Evolutionary conservation across 2,329 filamentous ascomycete genomes (phyloP), one percentile per base, ranked within the genome.

Genomic region (Xylariaceae sp.): DNA sequence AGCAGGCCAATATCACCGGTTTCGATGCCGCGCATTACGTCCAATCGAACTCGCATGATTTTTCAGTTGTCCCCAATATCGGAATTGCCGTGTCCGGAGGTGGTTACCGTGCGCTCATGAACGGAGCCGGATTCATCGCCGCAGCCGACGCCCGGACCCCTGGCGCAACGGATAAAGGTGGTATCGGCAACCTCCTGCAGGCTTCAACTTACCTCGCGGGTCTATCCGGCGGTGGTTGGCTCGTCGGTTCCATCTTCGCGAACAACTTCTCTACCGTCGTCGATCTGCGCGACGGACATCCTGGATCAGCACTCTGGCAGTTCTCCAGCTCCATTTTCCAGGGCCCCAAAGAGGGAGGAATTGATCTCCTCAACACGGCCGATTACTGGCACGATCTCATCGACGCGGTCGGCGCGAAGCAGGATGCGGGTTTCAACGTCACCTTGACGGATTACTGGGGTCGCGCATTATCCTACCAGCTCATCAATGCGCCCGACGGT

Each of bases 391-490:
- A 73, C 2, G 77, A 85, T 30, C 73, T 93, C 13, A 69, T 76
- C 4, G 73, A 82, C 9, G 77, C 82, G 11, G 87, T 92, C 0
- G 65, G 77, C 0, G 76, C 71, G 3, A 94, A 93, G 75, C 67
- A 70, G 1, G 73, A 86, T 59, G 87, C 87, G 3, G 83, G 85
- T 0, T 92, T 80, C 67, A 78, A 86, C 37, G 79, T 80, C 4
- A 84, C 87, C 0, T 77, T 92, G 57, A 91, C 88, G 0, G 89
- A 92, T 73, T 86, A 88, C 68, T 90, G 88, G 84, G 86, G 85
- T 7, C 85, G 88, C 54, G 85, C 86, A 17, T 77, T 91, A 8
- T 85, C 84, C 1, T 89, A 84, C 71, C 88, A 91, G 70, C 77
- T 92, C 44, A 81, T 91, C 67, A 88, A 90, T 68, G 85, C 81